These are phyloP conservation scores for Vigna mungo DNA, from an alignment of 306 rosid species.

Conservation along the genomic window DNA sequence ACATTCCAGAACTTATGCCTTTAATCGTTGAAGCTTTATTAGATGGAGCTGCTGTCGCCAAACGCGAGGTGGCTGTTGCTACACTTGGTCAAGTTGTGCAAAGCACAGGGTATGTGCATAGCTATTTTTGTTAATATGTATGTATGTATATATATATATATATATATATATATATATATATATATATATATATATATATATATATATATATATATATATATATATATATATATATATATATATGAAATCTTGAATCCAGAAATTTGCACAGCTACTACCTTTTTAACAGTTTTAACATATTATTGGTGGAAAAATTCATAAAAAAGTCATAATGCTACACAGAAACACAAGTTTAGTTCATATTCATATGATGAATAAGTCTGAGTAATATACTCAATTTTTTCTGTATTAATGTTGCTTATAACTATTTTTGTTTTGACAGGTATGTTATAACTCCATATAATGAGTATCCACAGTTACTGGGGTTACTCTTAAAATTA, in stretches of 20 bases:
- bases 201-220: too few relatives aligned
- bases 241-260: conserved; percentile 18
- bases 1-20: conserved; percentile 99
- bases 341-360: conserved; percentile 11
- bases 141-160: neutral
- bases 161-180: neutral
- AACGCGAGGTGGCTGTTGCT: conserved; percentile 96
- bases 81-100: conserved; percentile 99
- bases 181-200: neutral
- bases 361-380: conserved; percentile 26
- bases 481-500: conserved; percentile 88
- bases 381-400: conserved; percentile 31
- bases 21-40: conserved; percentile 91
- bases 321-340: conserved; percentile 25
- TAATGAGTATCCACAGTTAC: conserved; percentile 86
- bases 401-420: conserved; percentile 23
- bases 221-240: neutral
- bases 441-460: conserved; percentile 98
- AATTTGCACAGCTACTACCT: conserved; percentile 23
- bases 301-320: conserved; percentile 14
- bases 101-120: conserved; percentile 87
- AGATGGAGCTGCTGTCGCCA: conserved; percentile 95
- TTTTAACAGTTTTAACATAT: conserved; percentile 12
- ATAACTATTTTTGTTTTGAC: conserved; percentile 36
- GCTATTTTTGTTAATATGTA: conserved; percentile 34